Base-by-base conservation (phyloP, 331 rosid genomes). In the Rosa hybrid region DNA sequence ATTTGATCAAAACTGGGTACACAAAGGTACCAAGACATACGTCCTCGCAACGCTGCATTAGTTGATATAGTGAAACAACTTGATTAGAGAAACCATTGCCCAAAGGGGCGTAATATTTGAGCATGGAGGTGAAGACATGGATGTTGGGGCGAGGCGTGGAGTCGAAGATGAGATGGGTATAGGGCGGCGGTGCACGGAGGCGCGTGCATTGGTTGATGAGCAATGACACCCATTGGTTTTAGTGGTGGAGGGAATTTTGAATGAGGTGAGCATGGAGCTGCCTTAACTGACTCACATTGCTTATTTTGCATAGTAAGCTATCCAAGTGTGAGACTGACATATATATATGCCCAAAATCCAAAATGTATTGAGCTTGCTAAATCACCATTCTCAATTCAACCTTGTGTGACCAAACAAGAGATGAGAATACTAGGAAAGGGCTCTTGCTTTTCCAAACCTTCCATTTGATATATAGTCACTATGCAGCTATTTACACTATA, bases 251-350 rank as follows among this genome's bases (percentile, higher is more conserved):
- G 77, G 86, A 85, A 30, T 76, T 85, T 49, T 59, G 82, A 75
- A 91, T 17, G 57, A 91, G 86, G n/a, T 83, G 88, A 34, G 91
- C 91, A 82, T 89, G 96, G 9, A 89, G 74, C 79, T 88, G 90
- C 48, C 53, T 82, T 25, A 88, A 81, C 76, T 80, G 78, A 42
- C 50, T 12, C 34, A 83, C 69, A 75, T 77, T 80, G 60, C 38
- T 39, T 72, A 88, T 30, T 77, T 59, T 86, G 59, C 51, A 48
- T 23, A 54, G 68, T 42, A 83, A 74, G 82, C 1, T 27, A 57
- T 68, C 80, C 79, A 84, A 68, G 34, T 23, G 74, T 68, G 80
- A 49, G 12, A 53, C 13, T 56, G 67, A n/a, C 69, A 63, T 62
- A 17, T 51, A 34, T 30, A 30, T 30, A 3, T 34, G 68, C 39